Evolutionary conservation across 306 rosid genomes (phyloP).

Genomic region (Fagus crenata): DNA sequence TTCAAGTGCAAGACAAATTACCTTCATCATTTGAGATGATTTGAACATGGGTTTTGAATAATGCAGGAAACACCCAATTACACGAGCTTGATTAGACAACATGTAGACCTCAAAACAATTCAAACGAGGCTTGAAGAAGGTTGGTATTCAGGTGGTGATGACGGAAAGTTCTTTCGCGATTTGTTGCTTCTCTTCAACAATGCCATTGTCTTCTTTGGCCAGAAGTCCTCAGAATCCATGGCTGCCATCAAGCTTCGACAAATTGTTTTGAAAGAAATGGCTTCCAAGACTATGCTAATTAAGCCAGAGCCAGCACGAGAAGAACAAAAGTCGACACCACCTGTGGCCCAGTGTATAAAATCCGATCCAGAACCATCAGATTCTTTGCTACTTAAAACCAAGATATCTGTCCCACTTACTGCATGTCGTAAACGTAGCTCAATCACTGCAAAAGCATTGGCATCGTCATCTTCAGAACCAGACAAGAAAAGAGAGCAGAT

Average conservation of each 20-base stretch:
- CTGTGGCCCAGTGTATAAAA: neutral
- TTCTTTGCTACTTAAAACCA: constrained; percentile 27
- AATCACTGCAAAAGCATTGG: constrained; percentile 34
- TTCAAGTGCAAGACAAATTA: no score
- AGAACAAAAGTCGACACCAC: neutral
- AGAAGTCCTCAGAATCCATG: constrained; percentile 14
- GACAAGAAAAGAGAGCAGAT: constrained; percentile 25
- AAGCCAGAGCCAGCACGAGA: constrained; percentile 15
- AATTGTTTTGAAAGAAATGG: constrained; percentile 28
- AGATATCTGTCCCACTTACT: constrained; percentile 30
- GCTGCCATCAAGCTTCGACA: constrained; percentile 28
- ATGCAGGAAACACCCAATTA: constrained; percentile 25
- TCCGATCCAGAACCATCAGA: constrained; percentile 24
- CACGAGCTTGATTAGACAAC: constrained; percentile 22
- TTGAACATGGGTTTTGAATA: neutral
- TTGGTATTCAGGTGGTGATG: constrained; percentile 25
- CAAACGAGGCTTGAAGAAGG: constrained; percentile 33
- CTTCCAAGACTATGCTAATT: neutral
- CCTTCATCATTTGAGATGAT: neutral
- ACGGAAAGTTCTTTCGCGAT: constrained; percentile 32
- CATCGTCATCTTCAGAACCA: constrained; percentile 31
- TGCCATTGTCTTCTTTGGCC: constrained; percentile 23
- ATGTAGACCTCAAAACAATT: constrained; percentile 27
- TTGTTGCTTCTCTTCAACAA: constrained; percentile 28
- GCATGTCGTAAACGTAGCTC: constrained; percentile 44